Evolutionary conservation across 2,329 filamentous ascomycete genomes (phyloP), one percentile per base, ranked within the genome.

Genomic region (Penicillium janthinellum): DNA sequence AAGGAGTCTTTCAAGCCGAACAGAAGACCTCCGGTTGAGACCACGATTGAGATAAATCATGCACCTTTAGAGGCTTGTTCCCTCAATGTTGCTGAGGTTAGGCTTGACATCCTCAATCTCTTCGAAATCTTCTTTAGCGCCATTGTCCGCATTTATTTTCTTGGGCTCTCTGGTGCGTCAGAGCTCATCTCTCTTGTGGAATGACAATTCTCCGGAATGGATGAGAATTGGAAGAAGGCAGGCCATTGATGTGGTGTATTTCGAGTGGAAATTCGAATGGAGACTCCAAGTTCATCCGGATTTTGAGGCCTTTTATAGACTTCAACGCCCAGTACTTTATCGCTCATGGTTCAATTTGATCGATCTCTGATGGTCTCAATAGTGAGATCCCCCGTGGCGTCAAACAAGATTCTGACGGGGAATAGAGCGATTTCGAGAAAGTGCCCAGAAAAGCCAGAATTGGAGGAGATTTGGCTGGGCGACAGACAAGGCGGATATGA

Each of bases 21-120:
- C 15, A 64, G 22, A 5, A 64, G 54, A 10, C 61, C 61, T 11
- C 58, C 59, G 22, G 59, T 57, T 10, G 59, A 64, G 47, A 64
- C 61, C 5, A 64, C 61, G 2, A 64, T 41, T 0, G 61, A 59
- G 28, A 64, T 61, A 5, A 64, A 31, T 56, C 61, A 64, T 28
- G 61, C 59, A 11, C 59, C 54, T 22, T 57, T 61, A 1, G 61
- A 64, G 5, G 61, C 59, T 56, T 1, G 59, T 61, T 15, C 54
- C 35, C 22, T 64, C 61, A 20, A 64, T 64, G 10, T 47, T 37
- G 41, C 45, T 64, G 15, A 64, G 35, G 5, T 61, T 54, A 0
- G 57, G 28, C 35, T 64, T 50, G 44, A 57, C 35, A 20, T 59
- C 25, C 28, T 61, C 59, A 15, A 64, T 55, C 22, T 64, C 56